Conservation (phyloP, 441 rosid species). For the Jatropha podagrica region DNA sequence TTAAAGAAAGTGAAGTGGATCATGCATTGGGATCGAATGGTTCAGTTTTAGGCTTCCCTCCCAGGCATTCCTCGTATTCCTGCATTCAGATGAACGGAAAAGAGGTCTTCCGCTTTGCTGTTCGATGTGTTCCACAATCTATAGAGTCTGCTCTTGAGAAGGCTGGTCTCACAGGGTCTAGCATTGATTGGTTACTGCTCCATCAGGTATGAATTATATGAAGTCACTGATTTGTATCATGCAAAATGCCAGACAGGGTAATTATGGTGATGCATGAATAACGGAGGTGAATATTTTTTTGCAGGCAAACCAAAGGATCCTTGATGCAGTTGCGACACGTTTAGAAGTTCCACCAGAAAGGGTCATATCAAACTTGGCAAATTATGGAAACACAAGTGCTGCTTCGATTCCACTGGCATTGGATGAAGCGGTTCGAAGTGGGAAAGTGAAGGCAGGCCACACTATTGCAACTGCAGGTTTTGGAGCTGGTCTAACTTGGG, state of each 20-base stretch:
- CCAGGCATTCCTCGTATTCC: slow-evolving; percentile 52
- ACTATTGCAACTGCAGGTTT: slow-evolving; percentile 81
- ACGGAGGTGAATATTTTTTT: slow-evolving; percentile 17
- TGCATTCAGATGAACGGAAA: slow-evolving; percentile 87
- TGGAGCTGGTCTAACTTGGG: slow-evolving; percentile 97
- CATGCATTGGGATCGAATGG: slow-evolving; percentile 60
- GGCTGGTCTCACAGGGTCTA: slow-evolving; percentile 71
- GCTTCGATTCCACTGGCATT: slow-evolving; percentile 92
- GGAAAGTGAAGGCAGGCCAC: slow-evolving; percentile 82
- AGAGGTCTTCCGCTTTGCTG: slow-evolving; percentile 95
- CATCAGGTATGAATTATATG: slow-evolving; percentile 69
- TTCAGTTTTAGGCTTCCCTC: slow-evolving; percentile 62
- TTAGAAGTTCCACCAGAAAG: slow-evolving; percentile 69
- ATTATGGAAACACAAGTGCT: slow-evolving; percentile 94
- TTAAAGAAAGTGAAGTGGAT: slow-evolving; percentile 42
- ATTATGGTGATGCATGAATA: not conserved
- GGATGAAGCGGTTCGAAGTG: slow-evolving; percentile 89
- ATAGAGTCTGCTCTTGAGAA: slow-evolving; percentile 71
- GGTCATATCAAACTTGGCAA: slow-evolving; percentile 78
- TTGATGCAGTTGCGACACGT: slow-evolving; percentile 82
- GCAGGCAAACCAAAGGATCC: slow-evolving; percentile 97
- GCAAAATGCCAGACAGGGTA: not conserved
- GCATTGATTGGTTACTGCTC: slow-evolving; percentile 88
- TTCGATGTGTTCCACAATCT: slow-evolving; percentile 77
- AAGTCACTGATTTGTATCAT: not conserved